phyloP scores from a whole-genome alignment of 805 yeast species.

The Candida andamanensis region DNA sequence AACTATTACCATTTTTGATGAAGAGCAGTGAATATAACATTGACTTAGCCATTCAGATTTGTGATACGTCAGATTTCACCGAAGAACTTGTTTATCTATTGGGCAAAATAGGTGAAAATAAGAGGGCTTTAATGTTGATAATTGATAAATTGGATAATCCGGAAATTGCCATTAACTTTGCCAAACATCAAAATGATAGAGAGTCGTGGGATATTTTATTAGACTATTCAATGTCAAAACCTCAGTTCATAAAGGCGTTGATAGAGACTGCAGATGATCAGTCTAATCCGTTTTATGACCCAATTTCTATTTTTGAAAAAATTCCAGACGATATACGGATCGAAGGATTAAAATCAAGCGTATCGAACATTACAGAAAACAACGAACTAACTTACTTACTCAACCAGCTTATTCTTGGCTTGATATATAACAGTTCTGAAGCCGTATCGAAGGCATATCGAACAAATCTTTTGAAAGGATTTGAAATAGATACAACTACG shows the following conservation, averaged over 20 bases:
- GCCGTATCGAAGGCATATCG: slow-evolving; percentile 19
- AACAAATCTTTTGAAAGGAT: slow-evolving; percentile 20
- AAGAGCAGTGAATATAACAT: slow-evolving; percentile 59
- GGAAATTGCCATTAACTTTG: slow-evolving; percentile 73
- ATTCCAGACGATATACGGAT: slow-evolving; percentile 62
- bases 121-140: slow-evolving; percentile 70
- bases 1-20: slow-evolving; percentile 58
- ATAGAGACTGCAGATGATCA: slow-evolving; percentile 63
- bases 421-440: slow-evolving; percentile 28
- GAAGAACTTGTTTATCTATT: slow-evolving; percentile 78
- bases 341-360: slow-evolving; percentile 56
- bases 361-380: slow-evolving; percentile 58
- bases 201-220: slow-evolving; percentile 81
- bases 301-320: slow-evolving; percentile 60
- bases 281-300: slow-evolving; percentile 42
- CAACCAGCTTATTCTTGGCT: slow-evolving; percentile 46
- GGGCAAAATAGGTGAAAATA: slow-evolving; percentile 77
- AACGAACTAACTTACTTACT: slow-evolving; percentile 51
- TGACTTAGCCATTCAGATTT: slow-evolving; percentile 61
- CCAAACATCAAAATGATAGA: slow-evolving; percentile 56
- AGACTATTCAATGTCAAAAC: slow-evolving; percentile 63
- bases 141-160: slow-evolving; percentile 77
- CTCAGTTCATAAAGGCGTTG: slow-evolving; percentile 71
- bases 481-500: slow-evolving; percentile 18
- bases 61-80: slow-evolving; percentile 47